Base-by-base conservation (phyloP, 2,329 filamentous ascomycete species). In the Sclerotinia subarctica region DNA sequence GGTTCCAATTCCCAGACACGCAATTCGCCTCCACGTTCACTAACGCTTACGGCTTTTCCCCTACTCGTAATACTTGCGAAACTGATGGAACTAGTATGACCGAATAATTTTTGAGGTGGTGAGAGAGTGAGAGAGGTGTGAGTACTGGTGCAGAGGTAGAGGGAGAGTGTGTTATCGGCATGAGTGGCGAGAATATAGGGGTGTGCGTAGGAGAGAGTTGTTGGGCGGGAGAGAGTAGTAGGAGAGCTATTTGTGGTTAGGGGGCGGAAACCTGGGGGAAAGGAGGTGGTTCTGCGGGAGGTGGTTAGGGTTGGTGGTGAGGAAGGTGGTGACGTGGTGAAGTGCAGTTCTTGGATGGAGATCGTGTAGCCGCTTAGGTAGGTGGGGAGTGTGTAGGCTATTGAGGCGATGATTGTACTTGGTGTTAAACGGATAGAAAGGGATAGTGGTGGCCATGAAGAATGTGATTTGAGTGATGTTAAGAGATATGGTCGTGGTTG, bases 351-450 rank as follows among this genome's bases (percentile, higher is more conserved):
- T 78, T 98, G 94, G n/a, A 98, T 86, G 2, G 93, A 94, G 21
- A 97, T 85, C 10, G 91, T 93, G 92, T 94, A 97, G 38, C 93
- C 93, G 54, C 88, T 88, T 3, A 89, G 83, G 73, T 88, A 87
- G 2, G 91, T 90, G 21, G 90, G 88, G 72, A 96, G 88, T 0
- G 92, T 91, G 77, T 96, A 97, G 1, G 92, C 94, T 69, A 97
- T 91, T 0, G 92, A 93, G 2, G 92, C 90, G n/a, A 93, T 85
- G 24, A 92, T 86, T 15, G 85, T 86, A 4, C 82, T 80, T 0
- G 85, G 77, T 19, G 87, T 87, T 35, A 83, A 85, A n/a, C 93
- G 87, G 49, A 98, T 86, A 0, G 92, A 94, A n/a, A 97, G 80
- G 0, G 93, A 92, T 13, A 96, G 81, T 1, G 94, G 94, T 3